These are phyloP conservation scores for Calonectria multiphialidica DNA, from an alignment of 2,329 filamentous ascomycete species.

Conservation along the genomic window DNA sequence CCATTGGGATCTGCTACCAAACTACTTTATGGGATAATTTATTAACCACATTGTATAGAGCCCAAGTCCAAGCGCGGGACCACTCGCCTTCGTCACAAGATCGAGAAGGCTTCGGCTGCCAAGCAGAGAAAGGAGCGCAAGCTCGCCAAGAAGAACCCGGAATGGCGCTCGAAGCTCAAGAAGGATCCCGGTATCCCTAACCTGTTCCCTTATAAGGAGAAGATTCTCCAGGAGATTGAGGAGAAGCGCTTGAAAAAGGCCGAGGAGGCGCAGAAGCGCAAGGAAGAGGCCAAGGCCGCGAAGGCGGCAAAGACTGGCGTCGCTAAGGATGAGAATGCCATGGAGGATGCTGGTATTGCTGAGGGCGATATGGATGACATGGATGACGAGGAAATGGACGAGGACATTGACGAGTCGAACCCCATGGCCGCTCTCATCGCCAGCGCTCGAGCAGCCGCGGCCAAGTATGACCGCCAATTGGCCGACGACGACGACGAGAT, in stretches of 20 bases:
- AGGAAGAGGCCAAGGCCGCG: constrained; percentile 78
- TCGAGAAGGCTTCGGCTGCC: constrained; percentile 89
- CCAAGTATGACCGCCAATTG: constrained; percentile 77
- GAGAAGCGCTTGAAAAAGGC: constrained; percentile 84
- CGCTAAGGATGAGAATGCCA: constrained; percentile 57
- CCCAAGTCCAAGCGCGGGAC: constrained; percentile 94
- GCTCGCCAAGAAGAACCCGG: constrained; percentile 92
- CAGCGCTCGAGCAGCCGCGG: constrained; percentile 83
- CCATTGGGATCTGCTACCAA: background rate
- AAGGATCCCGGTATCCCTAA: constrained; percentile 99
- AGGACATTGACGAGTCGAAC: constrained; percentile 77
- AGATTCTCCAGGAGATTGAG: constrained; percentile 93
- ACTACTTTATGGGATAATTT: background rate
- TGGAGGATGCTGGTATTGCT: constrained; percentile 59
- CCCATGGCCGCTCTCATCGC: constrained; percentile 93
- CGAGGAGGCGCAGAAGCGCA: constrained; percentile 79
- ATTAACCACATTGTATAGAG: constrained; percentile 64
- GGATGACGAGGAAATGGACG: constrained; percentile 64
- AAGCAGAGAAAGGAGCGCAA: constrained; percentile 95
- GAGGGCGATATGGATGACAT: constrained; percentile 64
- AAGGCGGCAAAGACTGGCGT: constrained; percentile 73
- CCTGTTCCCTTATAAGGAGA: constrained; percentile 97
- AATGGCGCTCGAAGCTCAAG: constrained; percentile 96
- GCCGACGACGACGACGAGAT: constrained; percentile 71
- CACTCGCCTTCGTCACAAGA: constrained; percentile 93